Evolutionary conservation across 2,329 filamentous ascomycete genomes (phyloP), one percentile per base, ranked within the genome.

Genomic region (Penicillium sp.): DNA sequence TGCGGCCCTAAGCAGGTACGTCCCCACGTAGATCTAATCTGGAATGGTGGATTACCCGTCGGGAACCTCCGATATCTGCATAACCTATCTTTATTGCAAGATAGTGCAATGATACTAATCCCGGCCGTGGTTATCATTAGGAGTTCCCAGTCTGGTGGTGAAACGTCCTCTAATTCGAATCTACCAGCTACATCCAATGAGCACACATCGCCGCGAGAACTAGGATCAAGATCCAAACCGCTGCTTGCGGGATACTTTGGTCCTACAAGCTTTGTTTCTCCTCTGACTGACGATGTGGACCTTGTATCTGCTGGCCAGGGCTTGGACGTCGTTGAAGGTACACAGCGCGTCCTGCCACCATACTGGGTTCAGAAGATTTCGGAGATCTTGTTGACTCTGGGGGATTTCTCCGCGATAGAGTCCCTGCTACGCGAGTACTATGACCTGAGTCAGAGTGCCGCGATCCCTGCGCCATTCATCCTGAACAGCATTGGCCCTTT

Each of bases 391-490:
- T 30, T 58, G 15, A 58, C 42, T 17, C 60, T 74, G 10, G 30
- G 47, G 9, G 65, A 69, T n/a, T 68, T 68, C 5, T 13, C 58
- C 6, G 56, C 53, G 1, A 64, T 70, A 15, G 56, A 70, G n/a
- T 53, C 59, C 2, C 37, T 70, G 0, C 64, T 74, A n/a, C 61
- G 53, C 7, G 68, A 69, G 40, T 70, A 68, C 45, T 72, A 71
- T 56, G 42, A 28, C 9, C 24, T 70, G 1, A 74, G 72, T 26
- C 73, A 78, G 63, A 69, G 73, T 8, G 74, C 75, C 2, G 70
- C 76, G 5, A 70, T 81, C 28, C 72, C 79, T 2, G 70, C 72
- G 1, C 73, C 75, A 30, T 65, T 81, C 0, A 67, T 77, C 5
- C 61, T 78, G 4, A 72, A 76, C 40, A 70, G 73, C 6, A 68